A percentile compares a stretch with the other conserved stretches of the same genome.
Conservation (phyloP, 441 rosid genomes). For the Hypseocharis bilobata region DNA sequence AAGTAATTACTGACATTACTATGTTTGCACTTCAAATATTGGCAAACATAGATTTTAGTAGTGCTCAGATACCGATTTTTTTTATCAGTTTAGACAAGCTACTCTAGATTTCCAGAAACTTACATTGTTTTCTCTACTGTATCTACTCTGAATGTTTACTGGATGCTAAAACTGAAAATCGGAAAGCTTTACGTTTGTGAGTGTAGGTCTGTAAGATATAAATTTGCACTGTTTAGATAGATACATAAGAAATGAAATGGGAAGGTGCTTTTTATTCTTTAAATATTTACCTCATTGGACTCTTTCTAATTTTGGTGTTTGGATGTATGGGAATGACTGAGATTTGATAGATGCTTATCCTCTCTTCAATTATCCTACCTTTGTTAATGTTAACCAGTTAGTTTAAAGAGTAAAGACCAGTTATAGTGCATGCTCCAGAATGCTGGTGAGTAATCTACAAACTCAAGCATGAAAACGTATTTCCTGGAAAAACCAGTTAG, state of each 20-base stretch:
- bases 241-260: not conserved
- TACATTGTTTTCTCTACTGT: not conserved
- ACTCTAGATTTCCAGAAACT: slow-evolving; percentile 2
- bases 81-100: slow-evolving; percentile 1
- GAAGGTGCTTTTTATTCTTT: not conserved
- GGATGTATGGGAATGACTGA: no score
- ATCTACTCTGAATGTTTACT: not conserved
- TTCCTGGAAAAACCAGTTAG: no score
- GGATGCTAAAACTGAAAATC: not conserved
- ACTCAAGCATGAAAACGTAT: no score
- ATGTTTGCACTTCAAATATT: not conserved
- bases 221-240: not conserved
- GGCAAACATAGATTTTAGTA: slow-evolving; percentile 15
- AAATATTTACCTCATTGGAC: not conserved
- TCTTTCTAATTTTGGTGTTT: no score
- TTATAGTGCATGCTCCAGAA: not conserved
- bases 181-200: not conserved
- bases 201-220: not conserved
- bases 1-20: slow-evolving; percentile 11
- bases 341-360: not conserved
- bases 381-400: not conserved
- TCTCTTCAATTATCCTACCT: not conserved
- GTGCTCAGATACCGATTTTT: slow-evolving; percentile 20
- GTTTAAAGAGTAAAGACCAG: not conserved
- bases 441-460: no score